Percentiles rank a stretch among this genome's conserved stretches.
These are phyloP conservation scores for Coniosporium apollinis DNA, from an alignment of 495 filamentous ascomycete genomes.

Conservation along the genomic window DNA sequence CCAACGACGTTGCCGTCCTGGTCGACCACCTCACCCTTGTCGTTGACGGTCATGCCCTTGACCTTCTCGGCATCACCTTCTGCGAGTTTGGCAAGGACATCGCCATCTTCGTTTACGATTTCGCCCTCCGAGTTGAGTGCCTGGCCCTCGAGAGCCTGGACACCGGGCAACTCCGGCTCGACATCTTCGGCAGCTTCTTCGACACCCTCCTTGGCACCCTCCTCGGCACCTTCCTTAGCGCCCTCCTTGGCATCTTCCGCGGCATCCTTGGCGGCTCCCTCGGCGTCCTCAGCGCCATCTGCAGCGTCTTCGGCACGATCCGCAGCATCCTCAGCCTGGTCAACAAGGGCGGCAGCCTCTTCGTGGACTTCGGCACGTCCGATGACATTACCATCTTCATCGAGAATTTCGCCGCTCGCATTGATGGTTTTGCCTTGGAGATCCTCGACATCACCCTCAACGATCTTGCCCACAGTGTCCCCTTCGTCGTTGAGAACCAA, in stretches of 20 bases:
- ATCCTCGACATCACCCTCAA: slow-evolving; percentile 23
- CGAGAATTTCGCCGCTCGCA: slow-evolving; percentile 26
- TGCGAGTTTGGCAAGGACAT: slow-evolving; percentile 23
- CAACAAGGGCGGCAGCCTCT: slow-evolving; percentile 13
- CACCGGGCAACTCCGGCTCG: slow-evolving; percentile 30
- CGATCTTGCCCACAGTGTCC: slow-evolving; percentile 23
- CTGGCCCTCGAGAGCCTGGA: slow-evolving; percentile 41
- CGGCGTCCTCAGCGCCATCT: slow-evolving; percentile 10
- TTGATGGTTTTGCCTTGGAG: slow-evolving; percentile 24
- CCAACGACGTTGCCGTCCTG: slow-evolving; percentile 43
- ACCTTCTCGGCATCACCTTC: slow-evolving; percentile 22
- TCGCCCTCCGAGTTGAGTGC: slow-evolving; percentile 44
- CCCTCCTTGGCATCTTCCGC: slow-evolving; percentile 19
- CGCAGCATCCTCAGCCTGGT: slow-evolving; percentile 15
- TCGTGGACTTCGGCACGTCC: slow-evolving; percentile 19
- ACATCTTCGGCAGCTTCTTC: slow-evolving; percentile 21
- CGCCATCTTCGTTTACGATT: slow-evolving; percentile 23
- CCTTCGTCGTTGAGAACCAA: slow-evolving; percentile 26
- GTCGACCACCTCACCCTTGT: slow-evolving; percentile 44
- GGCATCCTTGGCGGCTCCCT: slow-evolving; percentile 11
- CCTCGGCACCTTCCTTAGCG: slow-evolving; percentile 5
- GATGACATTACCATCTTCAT: slow-evolving; percentile 27
- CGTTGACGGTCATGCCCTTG: slow-evolving; percentile 37
- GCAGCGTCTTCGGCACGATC: slow-evolving; percentile 16
- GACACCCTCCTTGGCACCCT: slow-evolving; percentile 11